These are phyloP conservation scores for Holtermannia corniformis DNA, from an alignment of 768 basidiomycete species.

Conservation along the genomic window DNA sequence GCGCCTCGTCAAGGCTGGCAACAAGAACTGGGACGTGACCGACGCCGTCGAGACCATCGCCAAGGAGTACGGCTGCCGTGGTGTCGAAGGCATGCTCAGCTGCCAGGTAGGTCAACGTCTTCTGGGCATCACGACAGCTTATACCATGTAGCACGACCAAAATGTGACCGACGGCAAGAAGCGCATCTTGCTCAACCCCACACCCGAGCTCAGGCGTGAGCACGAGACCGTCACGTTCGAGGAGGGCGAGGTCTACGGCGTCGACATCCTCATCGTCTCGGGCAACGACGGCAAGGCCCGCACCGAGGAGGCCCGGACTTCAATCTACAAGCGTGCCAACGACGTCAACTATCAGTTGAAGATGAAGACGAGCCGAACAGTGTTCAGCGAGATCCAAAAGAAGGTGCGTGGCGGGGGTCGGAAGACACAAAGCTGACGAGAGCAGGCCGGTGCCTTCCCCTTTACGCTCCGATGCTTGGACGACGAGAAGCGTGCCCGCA, in stretches of 20 bases:
- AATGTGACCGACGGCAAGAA: constrained; percentile 95
- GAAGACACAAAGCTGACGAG: neutral
- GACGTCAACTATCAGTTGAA: constrained; percentile 81
- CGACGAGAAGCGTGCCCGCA: constrained; percentile 88
- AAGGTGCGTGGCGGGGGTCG: constrained; percentile 52
- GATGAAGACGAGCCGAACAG: constrained; percentile 92
- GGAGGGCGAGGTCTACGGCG: constrained; percentile 89
- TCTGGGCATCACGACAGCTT: too few species aligned
- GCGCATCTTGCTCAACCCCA: constrained; percentile 83
- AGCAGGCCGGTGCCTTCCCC: constrained; percentile 83
- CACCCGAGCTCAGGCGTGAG: constrained; percentile 70
- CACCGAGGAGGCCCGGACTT: constrained; percentile 76
- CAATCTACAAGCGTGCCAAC: constrained; percentile 83
- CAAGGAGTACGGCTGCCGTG: constrained; percentile 62
- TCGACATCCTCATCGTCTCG: constrained; percentile 66
- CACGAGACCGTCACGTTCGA: constrained; percentile 76
- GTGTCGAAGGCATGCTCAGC: constrained; percentile 94
- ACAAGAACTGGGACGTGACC: constrained; percentile 91
- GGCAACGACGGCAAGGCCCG: constrained; percentile 78
- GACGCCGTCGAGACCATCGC: constrained; percentile 69
- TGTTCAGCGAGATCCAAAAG: constrained; percentile 95
- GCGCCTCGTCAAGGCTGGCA: constrained; percentile 81
- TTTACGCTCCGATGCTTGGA: constrained; percentile 91
- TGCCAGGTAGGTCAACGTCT: too few species aligned
- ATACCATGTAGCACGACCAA: too few species aligned